A percentile compares a stretch with the other conserved stretches of the same genome.
phyloP scores from a whole-genome alignment of 2,329 filamentous ascomycete species.

The Diaporthe australafricana region DNA sequence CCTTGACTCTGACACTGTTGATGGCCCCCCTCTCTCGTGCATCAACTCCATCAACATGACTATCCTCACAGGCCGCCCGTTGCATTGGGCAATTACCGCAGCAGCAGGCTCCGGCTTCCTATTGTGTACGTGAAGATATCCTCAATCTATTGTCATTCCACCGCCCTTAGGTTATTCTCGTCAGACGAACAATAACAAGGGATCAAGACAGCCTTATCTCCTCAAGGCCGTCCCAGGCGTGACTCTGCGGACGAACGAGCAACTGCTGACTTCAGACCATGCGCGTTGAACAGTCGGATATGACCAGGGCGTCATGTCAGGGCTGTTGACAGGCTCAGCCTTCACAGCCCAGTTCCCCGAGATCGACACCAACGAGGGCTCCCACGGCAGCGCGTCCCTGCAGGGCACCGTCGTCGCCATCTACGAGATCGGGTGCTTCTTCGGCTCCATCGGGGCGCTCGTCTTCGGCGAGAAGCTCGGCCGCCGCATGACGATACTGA shows the following conservation, averaged over 20 bases:
- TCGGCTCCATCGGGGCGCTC: conserved; percentile 55
- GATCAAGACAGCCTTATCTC: not conserved
- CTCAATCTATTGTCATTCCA: not conserved
- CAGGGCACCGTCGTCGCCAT: conserved; percentile 59
- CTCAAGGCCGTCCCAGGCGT: too few relatives aligned
- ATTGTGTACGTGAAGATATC: conserved; percentile 39
- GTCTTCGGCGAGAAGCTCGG: conserved; percentile 58
- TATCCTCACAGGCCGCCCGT: conserved; percentile 46
- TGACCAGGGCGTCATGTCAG: conserved; percentile 48
- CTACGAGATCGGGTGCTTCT: conserved; percentile 61
- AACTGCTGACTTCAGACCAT: conserved; percentile 10
- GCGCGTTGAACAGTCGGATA: conserved; percentile 44
- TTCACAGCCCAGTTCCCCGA: conserved; percentile 49
- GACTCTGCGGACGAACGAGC: not conserved
- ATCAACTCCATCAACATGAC: conserved; percentile 37
- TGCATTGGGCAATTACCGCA: conserved; percentile 53
- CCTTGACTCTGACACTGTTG: not conserved
- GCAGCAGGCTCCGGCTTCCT: conserved; percentile 52
- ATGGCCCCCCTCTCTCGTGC: not conserved
- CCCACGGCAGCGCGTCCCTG: conserved; percentile 53
- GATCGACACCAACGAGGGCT: conserved; percentile 49
- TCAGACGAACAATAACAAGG: not conserved
- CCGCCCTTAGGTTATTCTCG: not conserved
- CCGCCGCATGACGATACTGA: conserved; percentile 52
- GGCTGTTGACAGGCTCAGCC: conserved; percentile 48